These are phyloP conservation scores for Hordeum pubiflorum DNA, from an alignment of 202 grass and related monocot species.

Conservation along the genomic window DNA sequence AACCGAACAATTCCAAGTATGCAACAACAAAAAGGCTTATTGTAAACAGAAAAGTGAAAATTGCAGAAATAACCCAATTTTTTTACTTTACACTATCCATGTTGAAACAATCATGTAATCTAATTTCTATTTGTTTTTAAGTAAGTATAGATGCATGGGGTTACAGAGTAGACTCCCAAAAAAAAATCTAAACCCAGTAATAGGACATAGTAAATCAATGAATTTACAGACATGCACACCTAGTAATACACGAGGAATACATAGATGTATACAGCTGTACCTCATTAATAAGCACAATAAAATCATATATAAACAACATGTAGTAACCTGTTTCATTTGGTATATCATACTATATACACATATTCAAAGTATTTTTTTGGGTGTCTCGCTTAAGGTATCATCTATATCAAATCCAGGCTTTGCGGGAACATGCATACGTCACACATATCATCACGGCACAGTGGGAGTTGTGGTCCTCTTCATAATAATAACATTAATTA, in stretches of 20 bases:
- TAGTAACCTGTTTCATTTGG: background rate
- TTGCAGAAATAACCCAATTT: background rate
- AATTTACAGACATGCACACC: background rate
- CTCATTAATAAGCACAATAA: background rate
- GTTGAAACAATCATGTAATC: background rate
- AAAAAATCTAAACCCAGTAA: background rate
- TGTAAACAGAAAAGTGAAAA: background rate
- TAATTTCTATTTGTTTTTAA: background rate
- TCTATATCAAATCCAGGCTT: background rate
- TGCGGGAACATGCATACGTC: background rate
- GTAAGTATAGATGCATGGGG: background rate
- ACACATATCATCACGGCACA: background rate
- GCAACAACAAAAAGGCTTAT: background rate
- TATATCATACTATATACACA: background rate
- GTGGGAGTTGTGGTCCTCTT: background rate
- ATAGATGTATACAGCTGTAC: background rate
- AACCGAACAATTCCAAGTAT: constrained; percentile 1
- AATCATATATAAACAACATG: background rate
- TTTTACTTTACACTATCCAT: background rate
- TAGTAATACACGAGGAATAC: background rate
- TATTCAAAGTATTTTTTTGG: background rate
- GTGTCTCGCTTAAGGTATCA: background rate
- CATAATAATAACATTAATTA: background rate
- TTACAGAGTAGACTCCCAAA: background rate
- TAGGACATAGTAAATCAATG: background rate